Evolutionary conservation across 2,329 filamentous ascomycete genomes (phyloP), one percentile per base, ranked within the genome.

Genomic region (Leptographium radiaticola): DNA sequence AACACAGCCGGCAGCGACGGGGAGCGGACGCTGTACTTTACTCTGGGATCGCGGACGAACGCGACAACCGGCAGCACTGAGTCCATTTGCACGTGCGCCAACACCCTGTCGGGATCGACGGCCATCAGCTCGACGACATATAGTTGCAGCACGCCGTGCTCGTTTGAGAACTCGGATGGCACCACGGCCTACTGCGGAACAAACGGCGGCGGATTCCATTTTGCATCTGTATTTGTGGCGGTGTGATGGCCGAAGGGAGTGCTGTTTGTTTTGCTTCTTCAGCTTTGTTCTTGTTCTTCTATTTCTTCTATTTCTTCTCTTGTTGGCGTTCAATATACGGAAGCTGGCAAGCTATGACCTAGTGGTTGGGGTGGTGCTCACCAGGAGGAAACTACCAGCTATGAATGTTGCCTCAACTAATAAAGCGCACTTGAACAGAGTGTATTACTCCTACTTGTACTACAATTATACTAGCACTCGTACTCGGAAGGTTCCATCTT

Each of bases 81-180:
- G n/a, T 56, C 57, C 15, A 42, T 55, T 12, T 58, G 57, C 53
- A 58, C 55, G 9, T 58, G 57, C 51, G 49, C 49, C 16, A 54
- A 58, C 51, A 18, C 11, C 31, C 46, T 58, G 11, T 20, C 39
- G 12, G 56, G 56, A 4, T 61, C 54, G 34, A 42, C 50, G 20
- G 30, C 43, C 16, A 53, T 33, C 39, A 50, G 25, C 46, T 20
- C 20, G 16, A 49, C 50, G 33, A 50, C 54, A 8, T 55, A 55
- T 25, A 7, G 11, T 39, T 55, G 54, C 50, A 53, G 44, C 46
- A 53, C 50, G 34, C 50, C 50, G 46, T 55, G 54, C 42, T 50
- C 54, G 16, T 55, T 55, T 34, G 7, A n/a, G 6, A 53, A 52
- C 15, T 10, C 46, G 13, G 54, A 53, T 40, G 54, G 54, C 11